Evolutionary conservation across 2,329 filamentous ascomycete species (phyloP).

Genomic region (Ceratocystis albifundus): DNA sequence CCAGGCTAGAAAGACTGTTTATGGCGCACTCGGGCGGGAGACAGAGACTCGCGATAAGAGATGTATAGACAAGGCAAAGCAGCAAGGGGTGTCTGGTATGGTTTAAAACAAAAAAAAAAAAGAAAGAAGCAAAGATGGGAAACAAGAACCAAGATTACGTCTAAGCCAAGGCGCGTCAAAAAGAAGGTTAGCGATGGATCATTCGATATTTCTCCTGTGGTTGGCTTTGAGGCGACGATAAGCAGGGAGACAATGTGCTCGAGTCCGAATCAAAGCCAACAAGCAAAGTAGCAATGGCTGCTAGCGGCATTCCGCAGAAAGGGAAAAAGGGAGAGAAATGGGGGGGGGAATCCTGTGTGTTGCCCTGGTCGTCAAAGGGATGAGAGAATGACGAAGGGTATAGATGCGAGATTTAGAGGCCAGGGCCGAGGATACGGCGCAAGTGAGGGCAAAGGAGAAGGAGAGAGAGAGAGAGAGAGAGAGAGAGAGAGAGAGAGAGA

Average conservation of each 20-base stretch:
- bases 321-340: slow-evolving; percentile 4
- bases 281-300: neutral
- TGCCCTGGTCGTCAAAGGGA: neutral
- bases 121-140: too few species aligned
- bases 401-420: slow-evolving; percentile 10
- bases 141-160: too few species aligned
- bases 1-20: neutral
- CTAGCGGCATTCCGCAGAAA: slow-evolving; percentile 12
- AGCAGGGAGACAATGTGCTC: neutral
- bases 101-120: too few species aligned
- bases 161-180: neutral
- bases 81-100: neutral
- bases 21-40: neutral
- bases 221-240: neutral
- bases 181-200: too few species aligned
- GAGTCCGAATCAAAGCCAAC: neutral
- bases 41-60: neutral
- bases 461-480: too few species aligned
- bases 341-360: neutral
- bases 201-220: neutral
- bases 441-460: neutral
- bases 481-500: too few species aligned
- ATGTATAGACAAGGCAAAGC: neutral
- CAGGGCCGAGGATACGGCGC: neutral
- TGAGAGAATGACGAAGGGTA: neutral